These are phyloP conservation scores for Kitagawia praeruptora DNA, from an alignment of 129 eudicot species.

Conservation along the genomic window DNA sequence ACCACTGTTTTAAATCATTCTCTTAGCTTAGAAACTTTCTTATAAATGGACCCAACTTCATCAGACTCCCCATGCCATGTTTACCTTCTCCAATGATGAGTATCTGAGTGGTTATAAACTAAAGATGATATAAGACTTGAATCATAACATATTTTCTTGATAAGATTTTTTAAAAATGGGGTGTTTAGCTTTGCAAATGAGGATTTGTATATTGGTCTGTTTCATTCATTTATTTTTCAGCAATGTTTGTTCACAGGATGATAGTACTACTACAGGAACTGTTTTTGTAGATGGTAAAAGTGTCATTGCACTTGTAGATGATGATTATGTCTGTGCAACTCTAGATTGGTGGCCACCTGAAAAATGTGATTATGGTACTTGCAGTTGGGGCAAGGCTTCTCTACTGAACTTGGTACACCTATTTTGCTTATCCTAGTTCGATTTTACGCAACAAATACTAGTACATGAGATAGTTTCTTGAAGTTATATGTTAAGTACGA, in stretches of 20 bases:
- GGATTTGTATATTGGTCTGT: slow-evolving; percentile 31
- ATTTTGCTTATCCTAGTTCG: slow-evolving; percentile 2
- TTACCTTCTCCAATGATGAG: slow-evolving; percentile 7
- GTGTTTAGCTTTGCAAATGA: slow-evolving; percentile 30
- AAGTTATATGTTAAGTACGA: background rate
- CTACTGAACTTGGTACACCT: slow-evolving; percentile 70
- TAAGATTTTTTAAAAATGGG: slow-evolving; percentile 30
- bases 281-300: slow-evolving; percentile 2
- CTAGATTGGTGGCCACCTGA: slow-evolving; percentile 99
- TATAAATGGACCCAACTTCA: background rate
- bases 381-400: slow-evolving; percentile 86
- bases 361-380: slow-evolving; percentile 94
- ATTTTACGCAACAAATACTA: background rate
- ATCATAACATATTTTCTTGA: background rate
- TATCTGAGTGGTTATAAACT: background rate
- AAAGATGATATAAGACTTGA: slow-evolving; percentile 20
- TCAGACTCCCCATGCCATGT: background rate
- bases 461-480: background rate
- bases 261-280: background rate
- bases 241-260: slow-evolving; percentile 31
- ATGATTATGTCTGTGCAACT: slow-evolving; percentile 75
- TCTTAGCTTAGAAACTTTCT: background rate
- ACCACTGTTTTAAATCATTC: background rate
- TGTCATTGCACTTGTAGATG: slow-evolving; percentile 36
- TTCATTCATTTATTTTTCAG: slow-evolving; percentile 31